Base-by-base conservation (phyloP, 2,329 filamentous ascomycete genomes). In the Fusarium phyllophilum region DNA sequence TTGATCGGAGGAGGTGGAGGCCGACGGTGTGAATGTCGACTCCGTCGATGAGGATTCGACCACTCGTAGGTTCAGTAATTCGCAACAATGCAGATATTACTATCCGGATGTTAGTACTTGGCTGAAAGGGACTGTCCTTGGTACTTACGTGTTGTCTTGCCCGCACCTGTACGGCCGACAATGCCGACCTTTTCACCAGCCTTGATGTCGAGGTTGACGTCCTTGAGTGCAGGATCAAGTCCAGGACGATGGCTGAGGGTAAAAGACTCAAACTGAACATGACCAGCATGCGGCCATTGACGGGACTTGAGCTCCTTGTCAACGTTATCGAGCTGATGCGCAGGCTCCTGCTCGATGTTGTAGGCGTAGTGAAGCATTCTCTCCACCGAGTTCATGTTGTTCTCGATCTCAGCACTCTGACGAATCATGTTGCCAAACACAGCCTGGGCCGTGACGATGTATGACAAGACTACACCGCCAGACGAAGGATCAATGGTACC, bases 301-400 rank as follows among this genome's bases (percentile, higher is more conserved):
- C 17, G 26, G 2, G 13, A 3, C n/a, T 65, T 45, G 3, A 73
- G 29, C 3, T 41, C 26, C 31, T 65, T 49, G 4, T 72, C 69
- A 22, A 70, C 24, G 1, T 46, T 26, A 1, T 65, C 54, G 2
- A 60, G 39, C 0, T 59, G 64, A 20, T 57, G 52, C 8, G 49
- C 62, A 4, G 69, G 69, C 5, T 72, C 69, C 9, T 57, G 69
- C 18, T 72, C 64, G 3, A 72, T 72, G 2, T 70, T 93, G 46
- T 97, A 89, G 60, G 89, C 90, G 78, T 97, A 97, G 79, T 97
- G 94, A 82, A 96, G 95, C 79, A 98, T 91, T 77, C 95, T 92
- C 83, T 97, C 95, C 7, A 97, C 94, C 2, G 94, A 95, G 82
- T 97, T 97, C 95, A 97, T 97, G 81, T 97, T 97, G 81, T 97